Base-by-base conservation (phyloP, 306 rosid genomes). In the Gleditsia sinensis region DNA sequence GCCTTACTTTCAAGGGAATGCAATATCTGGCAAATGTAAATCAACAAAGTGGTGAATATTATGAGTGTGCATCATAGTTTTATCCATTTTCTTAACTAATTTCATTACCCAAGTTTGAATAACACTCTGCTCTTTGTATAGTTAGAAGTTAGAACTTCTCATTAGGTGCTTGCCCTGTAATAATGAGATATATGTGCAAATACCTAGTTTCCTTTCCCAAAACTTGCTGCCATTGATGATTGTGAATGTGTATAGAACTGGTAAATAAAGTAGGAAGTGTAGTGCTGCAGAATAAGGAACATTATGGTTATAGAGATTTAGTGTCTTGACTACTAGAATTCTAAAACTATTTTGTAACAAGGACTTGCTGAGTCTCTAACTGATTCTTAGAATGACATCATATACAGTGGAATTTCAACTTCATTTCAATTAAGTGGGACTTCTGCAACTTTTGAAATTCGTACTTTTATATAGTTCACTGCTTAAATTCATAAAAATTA, bases 31-130 rank as follows among this genome's bases (percentile, higher is more conserved):
- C 23, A 94, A 88, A 83, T 94, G 98, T 83, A 87, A 83, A 90
- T 94, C 98, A 1, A 79, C 96, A 5, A 94, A 94, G 75, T 94
- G 98, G 97, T 94, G 96, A 94, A 82, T 56, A 37, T 25, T 32
- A 62, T 51, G 72, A 30, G 73, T 67, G 75, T 76, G 84, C 40
- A 64, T 71, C 57, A 77, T 79, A 73, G 83, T 76, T 62, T 23
- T 70, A 62, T 85, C 61, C 80, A 37, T 78, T 76, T 74, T 74
- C 74, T 69, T 71, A 21, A 76, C 83, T 83, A 68, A 65, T 58
- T 85, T 80, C 54, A 28, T 76, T 65, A 14, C 19, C 45, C 42
- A 75, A 65, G 83, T 76, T 77, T 82, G 82, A 87, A 69, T 76
- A 75, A 71, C 74, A 78, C 57, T 82, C 67, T 71, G 59, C 81